phyloP scores from a whole-genome alignment of 2,329 filamentous ascomycete genomes.

The Annulohypoxylon truncatum region DNA sequence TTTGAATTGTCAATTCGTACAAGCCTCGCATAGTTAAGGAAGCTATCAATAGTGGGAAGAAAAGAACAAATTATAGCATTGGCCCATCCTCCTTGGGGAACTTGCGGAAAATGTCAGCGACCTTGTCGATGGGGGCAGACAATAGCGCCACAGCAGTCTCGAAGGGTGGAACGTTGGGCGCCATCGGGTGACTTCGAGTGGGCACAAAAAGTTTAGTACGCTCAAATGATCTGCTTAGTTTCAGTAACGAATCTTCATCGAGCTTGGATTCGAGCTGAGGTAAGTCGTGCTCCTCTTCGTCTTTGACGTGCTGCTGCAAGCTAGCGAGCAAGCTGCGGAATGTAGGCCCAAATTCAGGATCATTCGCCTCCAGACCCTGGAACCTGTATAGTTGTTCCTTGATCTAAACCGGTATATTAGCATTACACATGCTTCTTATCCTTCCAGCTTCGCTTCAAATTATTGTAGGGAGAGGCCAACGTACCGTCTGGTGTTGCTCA shows the following conservation, averaged over 20 bases:
- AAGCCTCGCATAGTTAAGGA: no score
- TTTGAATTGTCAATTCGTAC: no score
- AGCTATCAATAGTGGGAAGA: no score
- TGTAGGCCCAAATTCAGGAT: slow-evolving; percentile 57
- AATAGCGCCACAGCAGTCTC: slow-evolving; percentile 66
- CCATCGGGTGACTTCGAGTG: slow-evolving; percentile 62
- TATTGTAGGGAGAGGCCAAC: no score
- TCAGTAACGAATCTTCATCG: slow-evolving; percentile 50
- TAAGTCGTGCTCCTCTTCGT: slow-evolving; percentile 63
- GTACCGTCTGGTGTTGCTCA: slow-evolving; percentile 59
- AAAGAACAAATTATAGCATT: slow-evolving; percentile 1
- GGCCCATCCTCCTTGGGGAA: slow-evolving; percentile 57
- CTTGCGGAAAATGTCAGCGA: slow-evolving; percentile 66
- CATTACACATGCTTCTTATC: no score
- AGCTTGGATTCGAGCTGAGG: slow-evolving; percentile 60
- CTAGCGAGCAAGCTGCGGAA: slow-evolving; percentile 58
- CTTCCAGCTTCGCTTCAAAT: no score
- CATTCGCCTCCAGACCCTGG: slow-evolving; percentile 56
- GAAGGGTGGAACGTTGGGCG: slow-evolving; percentile 64
- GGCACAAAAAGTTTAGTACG: slow-evolving; percentile 67
- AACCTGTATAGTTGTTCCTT: slow-evolving; percentile 63
- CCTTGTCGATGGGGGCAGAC: slow-evolving; percentile 66
- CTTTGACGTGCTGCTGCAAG: slow-evolving; percentile 60
- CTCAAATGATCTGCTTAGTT: slow-evolving; percentile 57
- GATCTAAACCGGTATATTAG: slow-evolving; percentile 52